Evolutionary conservation across 345 rosid species (phyloP).

Genomic region (Acer negundo): DNA sequence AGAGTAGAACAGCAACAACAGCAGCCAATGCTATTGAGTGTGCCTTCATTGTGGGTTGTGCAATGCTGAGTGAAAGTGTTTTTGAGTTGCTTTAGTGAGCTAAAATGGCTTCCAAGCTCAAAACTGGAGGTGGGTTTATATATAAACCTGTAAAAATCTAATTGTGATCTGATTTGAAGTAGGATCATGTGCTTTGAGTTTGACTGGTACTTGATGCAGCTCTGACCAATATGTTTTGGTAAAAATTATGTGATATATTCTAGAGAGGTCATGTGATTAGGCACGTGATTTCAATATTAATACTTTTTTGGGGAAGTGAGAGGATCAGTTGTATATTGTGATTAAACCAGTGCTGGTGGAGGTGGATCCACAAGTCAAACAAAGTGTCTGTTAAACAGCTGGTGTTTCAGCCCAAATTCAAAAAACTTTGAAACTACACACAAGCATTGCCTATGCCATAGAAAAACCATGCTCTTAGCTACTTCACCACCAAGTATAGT

Average conservation of each 20-base stretch:
- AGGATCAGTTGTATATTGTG: slow-evolving; percentile 5
- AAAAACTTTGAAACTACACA: neutral
- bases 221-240: slow-evolving; percentile 22
- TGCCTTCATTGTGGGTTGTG: slow-evolving; percentile 43
- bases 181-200: slow-evolving; percentile 55
- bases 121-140: neutral
- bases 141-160: slow-evolving; percentile 14
- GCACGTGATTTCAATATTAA: slow-evolving; percentile 39
- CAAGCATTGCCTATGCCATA: neutral
- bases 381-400: slow-evolving; percentile 9
- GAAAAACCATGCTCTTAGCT: neutral
- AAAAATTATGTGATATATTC: slow-evolving; percentile 2
- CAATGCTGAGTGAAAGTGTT: neutral
- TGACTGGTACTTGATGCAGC: slow-evolving; percentile 37
- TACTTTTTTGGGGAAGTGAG: slow-evolving; percentile 23
- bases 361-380: slow-evolving; percentile 23
- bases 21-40: slow-evolving; percentile 36
- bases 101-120: slow-evolving; percentile 5
- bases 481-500: neutral
- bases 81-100: neutral
- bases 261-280: slow-evolving; percentile 43
- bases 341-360: slow-evolving; percentile 19
- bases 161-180: slow-evolving; percentile 42
- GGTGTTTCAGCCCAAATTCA: neutral
- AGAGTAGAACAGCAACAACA: slow-evolving; percentile 41